Evolutionary conservation across 108 stramenopile species (phyloP).

Genomic region (Cylindrotheca fusiformis): DNA sequence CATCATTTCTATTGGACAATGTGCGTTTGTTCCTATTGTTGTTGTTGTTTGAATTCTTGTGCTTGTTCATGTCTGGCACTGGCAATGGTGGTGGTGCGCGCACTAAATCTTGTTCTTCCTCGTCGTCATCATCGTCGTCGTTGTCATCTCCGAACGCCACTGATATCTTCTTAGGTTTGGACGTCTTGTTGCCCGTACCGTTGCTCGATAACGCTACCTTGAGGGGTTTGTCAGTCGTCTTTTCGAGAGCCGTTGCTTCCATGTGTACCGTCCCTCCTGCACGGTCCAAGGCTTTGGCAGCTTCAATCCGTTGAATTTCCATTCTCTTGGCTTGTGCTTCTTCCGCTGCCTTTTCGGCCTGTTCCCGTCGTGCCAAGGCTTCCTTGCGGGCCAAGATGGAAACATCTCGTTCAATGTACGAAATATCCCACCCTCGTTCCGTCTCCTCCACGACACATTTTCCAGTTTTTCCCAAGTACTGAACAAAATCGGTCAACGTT

Average conservation of each 20-base stretch:
- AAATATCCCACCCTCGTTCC: conserved; percentile 95
- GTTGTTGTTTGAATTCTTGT: conserved; percentile 10
- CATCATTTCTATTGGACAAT: background rate
- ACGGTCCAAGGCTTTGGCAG: conserved; percentile 71
- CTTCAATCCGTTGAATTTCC: conserved; percentile 68
- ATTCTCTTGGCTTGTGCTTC: conserved; percentile 48
- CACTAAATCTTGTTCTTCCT: conserved; percentile 1
- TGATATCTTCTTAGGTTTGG: conserved; percentile 21
- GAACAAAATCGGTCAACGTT: conserved; percentile 91
- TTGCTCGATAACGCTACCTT: conserved; percentile 30
- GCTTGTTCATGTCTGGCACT: background rate
- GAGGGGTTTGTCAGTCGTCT: conserved; percentile 20
- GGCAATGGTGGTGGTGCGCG: conserved; percentile 1
- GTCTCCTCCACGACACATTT: conserved; percentile 94
- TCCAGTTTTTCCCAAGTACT: conserved; percentile 95
- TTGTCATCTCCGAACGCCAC: conserved; percentile 25
- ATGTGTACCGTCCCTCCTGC: conserved; percentile 51
- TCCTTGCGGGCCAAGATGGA: conserved; percentile 47
- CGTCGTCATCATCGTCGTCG: conserved; percentile 32
- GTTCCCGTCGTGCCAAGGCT: conserved; percentile 39
- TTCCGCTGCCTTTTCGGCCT: conserved; percentile 52
- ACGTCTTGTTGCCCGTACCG: conserved; percentile 1
- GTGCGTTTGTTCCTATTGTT: conserved; percentile 11
- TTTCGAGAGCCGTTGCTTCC: conserved; percentile 52
- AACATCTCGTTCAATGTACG: conserved; percentile 94